Conservation (phyloP, 202 grass and related monocot species). For the Hordeum pubiflorum region DNA sequence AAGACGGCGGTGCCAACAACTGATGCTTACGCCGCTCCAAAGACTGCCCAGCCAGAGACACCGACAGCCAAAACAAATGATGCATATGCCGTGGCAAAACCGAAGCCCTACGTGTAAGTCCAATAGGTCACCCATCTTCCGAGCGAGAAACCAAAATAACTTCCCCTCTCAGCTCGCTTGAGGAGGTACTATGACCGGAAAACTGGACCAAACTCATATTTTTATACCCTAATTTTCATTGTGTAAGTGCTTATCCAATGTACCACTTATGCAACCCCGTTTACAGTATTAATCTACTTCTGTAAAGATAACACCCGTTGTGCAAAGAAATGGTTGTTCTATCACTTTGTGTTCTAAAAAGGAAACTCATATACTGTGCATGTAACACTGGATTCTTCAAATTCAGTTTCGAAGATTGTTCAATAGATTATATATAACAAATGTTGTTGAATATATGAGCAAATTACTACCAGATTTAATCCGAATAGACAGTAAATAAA, state of each 20-base stretch:
- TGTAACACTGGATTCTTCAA: not conserved
- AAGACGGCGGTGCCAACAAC: not conserved
- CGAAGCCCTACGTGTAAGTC: not conserved
- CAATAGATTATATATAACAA: not conserved
- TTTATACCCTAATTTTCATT: not conserved
- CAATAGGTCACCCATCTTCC: not conserved
- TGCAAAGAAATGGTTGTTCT: not conserved
- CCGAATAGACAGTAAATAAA: too few relatives aligned
- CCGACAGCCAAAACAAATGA: not conserved
- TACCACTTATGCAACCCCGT: not conserved
- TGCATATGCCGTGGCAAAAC: not conserved
- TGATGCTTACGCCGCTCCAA: not conserved
- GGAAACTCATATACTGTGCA: not conserved
- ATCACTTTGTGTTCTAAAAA: not conserved
- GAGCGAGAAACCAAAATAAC: not conserved
- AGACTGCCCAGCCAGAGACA: not conserved
- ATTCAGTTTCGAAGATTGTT: not conserved
- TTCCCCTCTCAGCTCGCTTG: not conserved
- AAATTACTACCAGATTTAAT: too few relatives aligned
- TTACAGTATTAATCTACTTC: not conserved
- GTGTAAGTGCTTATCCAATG: not conserved
- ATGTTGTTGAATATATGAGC: too few relatives aligned
- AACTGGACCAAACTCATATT: not conserved
- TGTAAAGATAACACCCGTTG: not conserved
- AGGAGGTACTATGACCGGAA: not conserved